These are phyloP conservation scores for Talaromyces pinophilus DNA, from an alignment of 2,329 filamentous ascomycete genomes.

Conservation along the genomic window DNA sequence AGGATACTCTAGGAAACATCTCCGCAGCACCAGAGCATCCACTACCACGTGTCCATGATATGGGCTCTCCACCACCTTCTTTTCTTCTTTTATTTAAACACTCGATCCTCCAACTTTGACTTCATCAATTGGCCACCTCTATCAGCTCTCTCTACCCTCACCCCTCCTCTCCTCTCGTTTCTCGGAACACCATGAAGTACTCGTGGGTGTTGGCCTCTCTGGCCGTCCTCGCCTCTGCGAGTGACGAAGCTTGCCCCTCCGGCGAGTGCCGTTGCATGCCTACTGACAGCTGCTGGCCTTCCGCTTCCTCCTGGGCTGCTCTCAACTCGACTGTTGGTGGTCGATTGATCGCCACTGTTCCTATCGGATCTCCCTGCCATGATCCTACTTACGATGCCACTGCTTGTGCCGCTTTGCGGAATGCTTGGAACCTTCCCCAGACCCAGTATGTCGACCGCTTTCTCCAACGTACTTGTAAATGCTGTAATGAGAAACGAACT, in stretches of 20 bases:
- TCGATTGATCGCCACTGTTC: conserved; percentile 38
- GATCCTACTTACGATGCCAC: conserved; percentile 6
- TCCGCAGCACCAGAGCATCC: neutral
- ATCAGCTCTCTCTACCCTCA: neutral
- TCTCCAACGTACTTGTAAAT: neutral
- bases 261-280: conserved; percentile 27
- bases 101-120: neutral
- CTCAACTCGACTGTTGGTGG: conserved; percentile 44
- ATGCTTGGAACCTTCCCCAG: conserved; percentile 10
- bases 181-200: conserved; percentile 7
- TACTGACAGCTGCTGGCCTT: conserved; percentile 43
- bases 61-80: neutral
- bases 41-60: conserved; percentile 2
- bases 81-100: neutral
- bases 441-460: conserved; percentile 1
- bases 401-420: conserved; percentile 4
- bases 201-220: conserved; percentile 6
- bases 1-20: conserved; percentile 10
- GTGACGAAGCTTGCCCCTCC: neutral
- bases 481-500: neutral
- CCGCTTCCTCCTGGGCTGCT: conserved; percentile 35
- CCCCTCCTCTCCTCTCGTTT: too few species aligned
- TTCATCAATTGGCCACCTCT: neutral
- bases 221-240: conserved; percentile 4
- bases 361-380: conserved; percentile 38